Evolutionary conservation across 1,284 basidiomycete genomes (phyloP).

Genomic region (Peniophora sp.): DNA sequence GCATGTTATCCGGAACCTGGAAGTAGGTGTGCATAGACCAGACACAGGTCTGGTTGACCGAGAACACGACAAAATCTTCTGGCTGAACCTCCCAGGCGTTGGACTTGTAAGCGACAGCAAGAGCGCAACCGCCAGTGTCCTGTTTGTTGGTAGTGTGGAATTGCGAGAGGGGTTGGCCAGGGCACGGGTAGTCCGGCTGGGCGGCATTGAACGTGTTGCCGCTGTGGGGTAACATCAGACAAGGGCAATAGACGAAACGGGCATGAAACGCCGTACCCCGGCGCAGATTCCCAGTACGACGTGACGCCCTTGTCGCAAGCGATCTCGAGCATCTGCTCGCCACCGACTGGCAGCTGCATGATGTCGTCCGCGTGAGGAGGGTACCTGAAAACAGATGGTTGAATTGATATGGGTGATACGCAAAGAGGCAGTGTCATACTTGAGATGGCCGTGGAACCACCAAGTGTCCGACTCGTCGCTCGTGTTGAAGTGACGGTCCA

Average conservation of each 20-base stretch:
- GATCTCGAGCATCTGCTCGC: slow-evolving; percentile 15
- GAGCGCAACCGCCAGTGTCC: slow-evolving; percentile 24
- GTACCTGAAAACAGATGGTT: slow-evolving; percentile 4
- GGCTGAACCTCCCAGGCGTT: slow-evolving; percentile 22
- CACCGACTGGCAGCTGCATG: slow-evolving; percentile 25
- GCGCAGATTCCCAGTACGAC: slow-evolving; percentile 9
- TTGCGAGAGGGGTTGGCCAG: slow-evolving; percentile 2
- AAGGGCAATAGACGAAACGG: background rate
- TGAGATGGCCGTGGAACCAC: slow-evolving; percentile 34
- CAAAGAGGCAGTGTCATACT: no score
- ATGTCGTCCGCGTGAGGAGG: slow-evolving; percentile 28
- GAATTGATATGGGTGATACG: no score
- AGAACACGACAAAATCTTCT: slow-evolving; percentile 28
- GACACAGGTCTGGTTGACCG: slow-evolving; percentile 25
- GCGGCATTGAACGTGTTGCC: background rate
- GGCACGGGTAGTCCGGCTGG: slow-evolving; percentile 9
- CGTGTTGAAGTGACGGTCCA: background rate
- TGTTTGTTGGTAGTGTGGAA: slow-evolving; percentile 14
- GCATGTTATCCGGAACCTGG: slow-evolving; percentile 23
- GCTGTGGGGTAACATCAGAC: background rate
- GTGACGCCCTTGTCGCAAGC: slow-evolving; percentile 23
- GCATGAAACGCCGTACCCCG: background rate
- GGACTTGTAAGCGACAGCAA: slow-evolving; percentile 29
- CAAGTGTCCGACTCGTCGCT: slow-evolving; percentile 18
- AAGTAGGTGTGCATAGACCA: slow-evolving; percentile 23